Evolutionary conservation across 2,329 filamentous ascomycete genomes (phyloP), one percentile per base, ranked within the genome.

Genomic region (Elsinoe ampelina): DNA sequence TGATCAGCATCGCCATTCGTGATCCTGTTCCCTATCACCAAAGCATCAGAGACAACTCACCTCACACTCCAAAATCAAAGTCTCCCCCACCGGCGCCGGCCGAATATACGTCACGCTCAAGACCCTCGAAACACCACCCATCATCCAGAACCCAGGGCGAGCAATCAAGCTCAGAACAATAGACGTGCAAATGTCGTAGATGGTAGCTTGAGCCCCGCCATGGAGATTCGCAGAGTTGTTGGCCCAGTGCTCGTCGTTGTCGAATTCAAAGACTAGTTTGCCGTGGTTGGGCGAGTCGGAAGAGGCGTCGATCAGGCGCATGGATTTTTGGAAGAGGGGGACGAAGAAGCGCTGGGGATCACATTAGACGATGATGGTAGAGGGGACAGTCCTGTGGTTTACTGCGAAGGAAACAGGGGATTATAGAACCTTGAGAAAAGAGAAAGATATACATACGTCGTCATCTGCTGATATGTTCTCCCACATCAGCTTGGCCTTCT

Each of bases 141-240:
- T 64, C 45, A 75, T 66, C 73, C 74, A 77, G 50, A 71, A 72
- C 1, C 67, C 68, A 2, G 68, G 63, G n/a, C 58, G 60, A 4
- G 65, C 62, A 15, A 64, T 62, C 2, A 67, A 64, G 5, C 59
- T 62, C 13, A 74, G 65, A 5, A 72, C 67, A 6, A 73, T 64
- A 5, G 70, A 73, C 1, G 75, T 77, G 56, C 74, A 72, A 67
- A 81, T 77, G 62, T 83, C 80, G 58, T 80, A 79, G 42, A 81
- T 76, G 4, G 78, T 67, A 0, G 76, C 74, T 1, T 77, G 77
- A 2, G 77, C 77, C 5, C 78, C 78, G 17, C 79, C 79, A 62
- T 81, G 79, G 60, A 81, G 70, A 32, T 74, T 76, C 1, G 71
- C 71, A 32, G 71, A 69, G 43, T 71, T 63, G 64, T 80, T 81